A percentile compares a stretch with the other conserved stretches of the same genome.
Evolutionary conservation across 2,329 filamentous ascomycete genomes (phyloP).

Genomic region (Aspergillus novofumigatus): DNA sequence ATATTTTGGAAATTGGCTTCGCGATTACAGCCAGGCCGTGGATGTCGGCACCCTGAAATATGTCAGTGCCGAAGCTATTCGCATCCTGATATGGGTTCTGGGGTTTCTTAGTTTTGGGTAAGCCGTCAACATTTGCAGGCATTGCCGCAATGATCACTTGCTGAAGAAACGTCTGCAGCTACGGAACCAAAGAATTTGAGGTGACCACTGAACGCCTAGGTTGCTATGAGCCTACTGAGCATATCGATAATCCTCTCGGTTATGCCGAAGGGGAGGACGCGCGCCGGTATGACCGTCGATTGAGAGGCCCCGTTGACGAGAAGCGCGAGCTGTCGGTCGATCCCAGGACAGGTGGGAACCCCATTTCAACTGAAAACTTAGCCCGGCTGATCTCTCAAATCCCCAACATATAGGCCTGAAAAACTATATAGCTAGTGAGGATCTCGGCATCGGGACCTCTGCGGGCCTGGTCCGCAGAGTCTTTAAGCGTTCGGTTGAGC

Average conservation of each 20-base stretch:
- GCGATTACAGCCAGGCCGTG: constrained; percentile 89
- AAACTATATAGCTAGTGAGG: constrained; percentile 90
- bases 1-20: constrained; percentile 95
- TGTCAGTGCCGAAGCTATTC: constrained; percentile 85
- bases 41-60: constrained; percentile 90
- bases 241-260: constrained; percentile 75
- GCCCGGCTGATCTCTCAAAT: neutral
- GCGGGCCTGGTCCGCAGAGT: constrained; percentile 71
- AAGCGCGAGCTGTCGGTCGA: constrained; percentile 74
- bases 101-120: constrained; percentile 87
- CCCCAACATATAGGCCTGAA: constrained; percentile 58
- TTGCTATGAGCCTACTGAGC: constrained; percentile 76
- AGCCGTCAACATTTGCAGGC: constrained; percentile 5
- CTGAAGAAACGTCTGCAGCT: constrained; percentile 20
- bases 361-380: neutral
- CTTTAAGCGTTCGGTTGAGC: constrained; percentile 69
- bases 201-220: constrained; percentile 74
- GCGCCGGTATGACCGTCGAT: constrained; percentile 71
- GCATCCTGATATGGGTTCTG: constrained; percentile 81
- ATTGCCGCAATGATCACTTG: neutral
- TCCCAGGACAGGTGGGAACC: constrained; percentile 53
- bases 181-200: constrained; percentile 77
- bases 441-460: constrained; percentile 73
- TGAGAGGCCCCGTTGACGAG: constrained; percentile 80
- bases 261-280: constrained; percentile 89